phyloP scores from a whole-genome alignment of 257 asterid species.

The Salvia splendens region DNA sequence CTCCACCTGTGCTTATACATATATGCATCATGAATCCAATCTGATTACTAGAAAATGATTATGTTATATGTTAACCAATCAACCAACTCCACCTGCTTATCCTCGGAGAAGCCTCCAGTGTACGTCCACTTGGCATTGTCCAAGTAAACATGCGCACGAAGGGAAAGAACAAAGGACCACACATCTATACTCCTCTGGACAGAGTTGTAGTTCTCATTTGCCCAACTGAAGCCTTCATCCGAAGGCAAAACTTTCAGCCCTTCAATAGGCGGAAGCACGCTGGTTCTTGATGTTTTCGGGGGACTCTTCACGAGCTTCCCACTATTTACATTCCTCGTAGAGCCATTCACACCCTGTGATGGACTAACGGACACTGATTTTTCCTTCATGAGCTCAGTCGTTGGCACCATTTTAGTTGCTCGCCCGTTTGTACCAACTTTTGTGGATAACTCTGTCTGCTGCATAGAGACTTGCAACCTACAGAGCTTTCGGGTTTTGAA shows the following conservation, averaged over 20 bases:
- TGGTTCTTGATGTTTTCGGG: conserved; percentile 35
- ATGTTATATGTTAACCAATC: not conserved
- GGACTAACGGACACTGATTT: conserved; percentile 37
- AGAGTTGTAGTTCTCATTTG: conserved; percentile 82
- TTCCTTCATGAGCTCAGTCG: conserved; percentile 53
- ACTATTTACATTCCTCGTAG: conserved; percentile 48
- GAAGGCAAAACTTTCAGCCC: conserved; percentile 77
- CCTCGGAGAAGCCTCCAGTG: conserved; percentile 77
- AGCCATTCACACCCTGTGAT: conserved; percentile 48
- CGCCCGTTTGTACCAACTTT: conserved; percentile 63
- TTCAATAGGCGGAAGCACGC: conserved; percentile 66
- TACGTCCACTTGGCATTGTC: conserved; percentile 86
- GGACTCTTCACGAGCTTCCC: conserved; percentile 52
- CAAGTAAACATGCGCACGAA: conserved; percentile 77
- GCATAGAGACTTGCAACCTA: conserved; percentile 50
- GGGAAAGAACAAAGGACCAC: conserved; percentile 87
- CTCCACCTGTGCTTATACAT: conserved; percentile 40
- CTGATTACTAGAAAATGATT: not conserved
- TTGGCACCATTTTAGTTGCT: conserved; percentile 67
- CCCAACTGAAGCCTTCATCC: conserved; percentile 98
- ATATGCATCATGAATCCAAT: conserved; percentile 16
- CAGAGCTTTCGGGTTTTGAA: conserved; percentile 33
- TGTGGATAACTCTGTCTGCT: conserved; percentile 51
- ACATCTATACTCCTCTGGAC: conserved; percentile 81
- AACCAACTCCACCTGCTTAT: conserved; percentile 62